Evolutionary conservation across 2,329 filamentous ascomycete genomes (phyloP).

Genomic region (Juglanconis juglandina): DNA sequence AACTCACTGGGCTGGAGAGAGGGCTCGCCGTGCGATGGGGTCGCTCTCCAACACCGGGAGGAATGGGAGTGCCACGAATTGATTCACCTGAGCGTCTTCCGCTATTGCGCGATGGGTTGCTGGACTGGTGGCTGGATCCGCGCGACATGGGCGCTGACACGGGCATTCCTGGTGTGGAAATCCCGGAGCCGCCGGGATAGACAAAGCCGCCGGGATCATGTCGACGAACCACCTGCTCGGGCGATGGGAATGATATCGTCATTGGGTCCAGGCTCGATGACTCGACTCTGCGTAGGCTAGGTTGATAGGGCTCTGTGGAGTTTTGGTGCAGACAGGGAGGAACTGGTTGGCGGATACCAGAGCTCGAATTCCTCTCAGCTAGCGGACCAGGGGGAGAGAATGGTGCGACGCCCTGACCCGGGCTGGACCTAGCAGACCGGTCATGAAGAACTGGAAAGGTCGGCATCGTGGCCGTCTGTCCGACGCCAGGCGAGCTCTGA

Average conservation of each 20-base stretch:
- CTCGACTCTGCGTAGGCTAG: constrained; percentile 19
- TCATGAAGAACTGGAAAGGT: constrained; percentile 11
- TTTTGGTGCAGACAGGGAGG: constrained; percentile 22
- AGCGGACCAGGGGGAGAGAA: constrained; percentile 26
- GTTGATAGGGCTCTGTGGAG: constrained; percentile 21
- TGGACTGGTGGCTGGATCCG: constrained; percentile 39
- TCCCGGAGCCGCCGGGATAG: constrained; percentile 28
- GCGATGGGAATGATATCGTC: constrained; percentile 23
- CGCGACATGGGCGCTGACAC: constrained; percentile 48
- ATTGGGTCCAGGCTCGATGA: constrained; percentile 23
- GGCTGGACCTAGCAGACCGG: constrained; percentile 32
- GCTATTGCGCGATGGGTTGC: constrained; percentile 23
- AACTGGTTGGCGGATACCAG: not conserved
- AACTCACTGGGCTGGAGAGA: constrained; percentile 5
- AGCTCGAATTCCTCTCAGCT: constrained; percentile 9
- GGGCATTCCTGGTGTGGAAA: not conserved
- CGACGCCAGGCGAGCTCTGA: constrained; percentile 9
- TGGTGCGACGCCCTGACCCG: constrained; percentile 23
- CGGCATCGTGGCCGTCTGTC: constrained; percentile 3
- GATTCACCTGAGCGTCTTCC: constrained; percentile 22
- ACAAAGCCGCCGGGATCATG: constrained; percentile 31
- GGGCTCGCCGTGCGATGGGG: constrained; percentile 10
- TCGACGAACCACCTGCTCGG: constrained; percentile 17
- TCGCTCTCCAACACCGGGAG: not conserved
- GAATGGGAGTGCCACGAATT: not conserved